Base-by-base conservation (phyloP, 2,329 filamentous ascomycete genomes). In the Botrytis deweyae region DNA sequence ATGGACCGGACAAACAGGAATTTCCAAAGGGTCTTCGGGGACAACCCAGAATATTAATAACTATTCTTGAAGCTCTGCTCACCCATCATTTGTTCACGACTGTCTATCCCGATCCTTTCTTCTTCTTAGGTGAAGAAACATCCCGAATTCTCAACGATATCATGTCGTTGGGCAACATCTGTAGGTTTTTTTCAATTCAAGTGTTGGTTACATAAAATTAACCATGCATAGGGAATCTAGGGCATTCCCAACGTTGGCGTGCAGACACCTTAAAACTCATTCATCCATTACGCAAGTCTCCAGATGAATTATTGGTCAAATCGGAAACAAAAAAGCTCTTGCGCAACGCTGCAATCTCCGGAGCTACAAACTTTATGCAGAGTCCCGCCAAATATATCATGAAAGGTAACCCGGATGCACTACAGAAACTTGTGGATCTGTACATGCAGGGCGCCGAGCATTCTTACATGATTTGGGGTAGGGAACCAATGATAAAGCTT, bases 41-140 rank as follows among this genome's bases (percentile, higher is more conserved):
- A 8, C 1, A 7, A 0, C 14, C 0, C 1, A 7, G 1, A 18
- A 0, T 1, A 8, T 55, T 40, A 4, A 2, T 1, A 4, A 0
- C 0, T 49, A 1, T 49, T 36, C 42, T 66, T 36, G 7, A 1
- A 1, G 42, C 64, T 49, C 29, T 66, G 33, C 18, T 49, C 38
- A 49, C 14, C 33, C 12, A n/a, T 38, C 29, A 68, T 40, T 4
- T 68, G 9, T 68, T 3, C 3, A 7, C 14, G 14, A 40, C n/a
- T n/a, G 1, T 68, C 8, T 68, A 8, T 40, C 0, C 22, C 25
- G n/a, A 55, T 29, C 65, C 46, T 20, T 68, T 68, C 25, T 68
- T 55, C 33, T 68, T 55, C 20, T 22, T 55, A 0, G 65, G 65
- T 3, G 5, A 29, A 40, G 46, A 55, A 22, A 3, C 38, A 5